Percentiles rank a stretch among this genome's conserved stretches.
Conservation (phyloP, 805 yeast species). For the Hanseniaspora meyeri region DNA sequence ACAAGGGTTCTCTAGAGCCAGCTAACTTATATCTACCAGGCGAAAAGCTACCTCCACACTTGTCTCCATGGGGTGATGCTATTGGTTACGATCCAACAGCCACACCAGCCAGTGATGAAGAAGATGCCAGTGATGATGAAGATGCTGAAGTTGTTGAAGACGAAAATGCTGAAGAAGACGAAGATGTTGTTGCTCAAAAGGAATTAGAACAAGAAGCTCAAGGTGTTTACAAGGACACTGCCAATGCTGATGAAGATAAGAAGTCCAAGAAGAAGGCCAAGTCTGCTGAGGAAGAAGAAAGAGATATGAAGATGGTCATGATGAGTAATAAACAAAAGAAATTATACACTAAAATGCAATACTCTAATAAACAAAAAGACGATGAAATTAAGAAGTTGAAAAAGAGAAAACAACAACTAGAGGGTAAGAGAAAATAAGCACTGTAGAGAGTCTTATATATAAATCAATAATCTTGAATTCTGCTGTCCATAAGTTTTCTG, state of each 20-base stretch:
- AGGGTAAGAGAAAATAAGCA: slow-evolving; percentile 43
- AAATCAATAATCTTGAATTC: slow-evolving; percentile 30
- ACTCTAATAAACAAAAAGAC: slow-evolving; percentile 74
- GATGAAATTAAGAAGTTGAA: slow-evolving; percentile 55
- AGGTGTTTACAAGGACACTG: slow-evolving; percentile 46
- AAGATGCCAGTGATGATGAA: slow-evolving; percentile 31
- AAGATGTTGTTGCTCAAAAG: slow-evolving; percentile 52
- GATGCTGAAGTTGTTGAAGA: slow-evolving; percentile 38
- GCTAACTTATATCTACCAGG: slow-evolving; percentile 86
- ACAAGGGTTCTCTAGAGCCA: slow-evolving; percentile 60
- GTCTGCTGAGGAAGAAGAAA: slow-evolving; percentile 55
- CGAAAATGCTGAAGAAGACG: slow-evolving; percentile 44
- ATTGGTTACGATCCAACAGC: slow-evolving; percentile 79
- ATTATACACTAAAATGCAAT: slow-evolving; percentile 87
- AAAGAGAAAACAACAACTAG: slow-evolving; percentile 58
- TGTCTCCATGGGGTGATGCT: slow-evolving; percentile 98
- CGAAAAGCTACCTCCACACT: slow-evolving; percentile 87
- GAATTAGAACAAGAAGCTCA: slow-evolving; percentile 85
- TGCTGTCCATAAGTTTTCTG: slow-evolving; percentile 67
- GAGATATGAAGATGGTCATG: slow-evolving; percentile 89
- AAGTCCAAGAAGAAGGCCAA: slow-evolving; percentile 32
- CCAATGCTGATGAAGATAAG: slow-evolving; percentile 21
- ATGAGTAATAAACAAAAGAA: slow-evolving; percentile 94
- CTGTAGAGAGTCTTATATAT: not conserved
- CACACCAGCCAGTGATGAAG: slow-evolving; percentile 30